A percentile compares a stretch with the other conserved stretches of the same genome.
phyloP scores from a whole-genome alignment of 371 early-diverging fungal genomes.

The Chytridiales sp. region DNA sequence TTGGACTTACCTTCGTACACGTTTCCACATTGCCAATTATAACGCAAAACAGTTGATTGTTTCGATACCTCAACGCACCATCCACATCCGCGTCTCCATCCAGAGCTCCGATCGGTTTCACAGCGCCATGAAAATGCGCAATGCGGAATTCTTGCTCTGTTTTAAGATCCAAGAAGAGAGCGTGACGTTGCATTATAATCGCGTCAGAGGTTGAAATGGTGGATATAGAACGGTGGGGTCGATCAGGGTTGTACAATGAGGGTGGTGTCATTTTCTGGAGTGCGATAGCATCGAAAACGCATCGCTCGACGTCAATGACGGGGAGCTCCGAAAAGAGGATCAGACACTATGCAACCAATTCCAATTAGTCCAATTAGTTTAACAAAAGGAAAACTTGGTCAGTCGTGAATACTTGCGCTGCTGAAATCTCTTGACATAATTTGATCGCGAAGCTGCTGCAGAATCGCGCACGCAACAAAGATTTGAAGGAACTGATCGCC shows the following conservation, averaged over 20 bases:
- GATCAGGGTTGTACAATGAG: conserved; percentile 10
- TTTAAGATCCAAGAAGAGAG: no score
- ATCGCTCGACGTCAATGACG: conserved; percentile 27
- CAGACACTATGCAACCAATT: conserved; percentile 19
- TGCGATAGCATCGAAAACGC: conserved; percentile 19
- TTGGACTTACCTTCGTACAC: no score
- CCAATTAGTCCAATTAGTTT: not conserved
- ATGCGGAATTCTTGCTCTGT: no score
- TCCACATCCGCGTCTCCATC: no score
- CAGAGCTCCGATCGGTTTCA: no score
- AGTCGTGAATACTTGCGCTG: conserved; percentile 11
- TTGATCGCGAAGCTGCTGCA: conserved; percentile 58
- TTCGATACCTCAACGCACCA: no score
- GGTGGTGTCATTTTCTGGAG: conserved; percentile 21
- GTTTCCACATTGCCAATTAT: no score
- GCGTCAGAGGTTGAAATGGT: no score
- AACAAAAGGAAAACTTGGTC: not conserved
- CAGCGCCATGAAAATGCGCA: no score
- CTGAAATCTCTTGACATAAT: conserved; percentile 31
- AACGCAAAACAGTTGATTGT: no score
- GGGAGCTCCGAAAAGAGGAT: conserved; percentile 28
- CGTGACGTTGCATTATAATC: no score
- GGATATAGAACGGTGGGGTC: no score
- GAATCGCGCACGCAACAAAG: conserved; percentile 70
- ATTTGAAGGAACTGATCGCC: conserved; percentile 65